These are phyloP conservation scores for Inga laurina DNA, from an alignment of 306 rosid genomes.

Conservation along the genomic window DNA sequence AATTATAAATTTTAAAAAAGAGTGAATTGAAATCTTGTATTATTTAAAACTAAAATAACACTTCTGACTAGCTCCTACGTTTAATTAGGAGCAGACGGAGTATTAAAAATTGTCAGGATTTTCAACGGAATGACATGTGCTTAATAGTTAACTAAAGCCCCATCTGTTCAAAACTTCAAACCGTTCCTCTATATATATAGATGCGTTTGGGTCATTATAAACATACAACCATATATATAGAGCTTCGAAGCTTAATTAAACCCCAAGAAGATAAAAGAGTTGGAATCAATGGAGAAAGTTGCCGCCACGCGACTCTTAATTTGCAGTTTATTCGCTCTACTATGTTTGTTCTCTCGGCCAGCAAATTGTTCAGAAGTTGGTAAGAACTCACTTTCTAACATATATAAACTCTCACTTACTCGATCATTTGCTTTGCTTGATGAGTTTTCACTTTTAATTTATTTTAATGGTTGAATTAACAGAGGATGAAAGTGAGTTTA, in stretches of 20 bases:
- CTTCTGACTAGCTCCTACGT: no score
- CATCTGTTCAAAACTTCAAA: constrained; percentile 2
- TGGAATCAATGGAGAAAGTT: constrained; percentile 37
- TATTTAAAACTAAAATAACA: no score
- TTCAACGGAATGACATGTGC: background rate
- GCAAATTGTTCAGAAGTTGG: constrained; percentile 58
- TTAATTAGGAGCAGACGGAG: background rate
- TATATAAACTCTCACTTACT: no score
- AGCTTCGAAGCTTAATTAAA: no score
- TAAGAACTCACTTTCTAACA: constrained; percentile 30
- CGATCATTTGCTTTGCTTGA: no score
- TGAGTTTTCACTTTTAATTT: no score
- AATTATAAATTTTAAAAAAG: no score
- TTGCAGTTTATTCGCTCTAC: constrained; percentile 36
- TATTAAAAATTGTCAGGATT: background rate
- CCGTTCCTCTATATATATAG: background rate
- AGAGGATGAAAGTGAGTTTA: constrained; percentile 68
- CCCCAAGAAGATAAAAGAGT: background rate
- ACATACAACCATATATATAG: constrained; percentile 8
- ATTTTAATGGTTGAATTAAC: background rate
- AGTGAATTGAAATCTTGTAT: background rate
- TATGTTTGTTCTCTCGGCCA: constrained; percentile 35
- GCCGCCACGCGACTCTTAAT: constrained; percentile 16
- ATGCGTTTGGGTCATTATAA: constrained; percentile 1
- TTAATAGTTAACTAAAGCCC: background rate